Evolutionary conservation across 2,329 filamentous ascomycete species (phyloP).

Genomic region (Aspergillus sp.): DNA sequence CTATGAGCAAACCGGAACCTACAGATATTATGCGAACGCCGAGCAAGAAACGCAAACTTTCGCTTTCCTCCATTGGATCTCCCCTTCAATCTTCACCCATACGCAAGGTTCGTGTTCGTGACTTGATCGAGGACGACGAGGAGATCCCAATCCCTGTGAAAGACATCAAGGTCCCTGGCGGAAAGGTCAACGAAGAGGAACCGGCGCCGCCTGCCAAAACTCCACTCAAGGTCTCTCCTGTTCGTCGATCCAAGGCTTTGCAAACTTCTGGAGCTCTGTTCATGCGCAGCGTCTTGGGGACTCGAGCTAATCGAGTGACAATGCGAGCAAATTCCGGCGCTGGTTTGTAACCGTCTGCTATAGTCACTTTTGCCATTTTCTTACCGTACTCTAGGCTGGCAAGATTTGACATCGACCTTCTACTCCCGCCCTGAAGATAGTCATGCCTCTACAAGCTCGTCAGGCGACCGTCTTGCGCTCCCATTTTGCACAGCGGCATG

Average conservation of each 20-base stretch:
- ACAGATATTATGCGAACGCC: constrained; percentile 36
- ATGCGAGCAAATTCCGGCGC: constrained; percentile 36
- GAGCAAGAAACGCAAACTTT: constrained; percentile 48
- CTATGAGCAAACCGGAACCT: constrained; percentile 28
- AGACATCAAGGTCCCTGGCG: constrained; percentile 25
- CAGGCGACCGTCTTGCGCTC: constrained; percentile 46
- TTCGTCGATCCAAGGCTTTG: constrained; percentile 38
- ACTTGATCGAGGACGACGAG: constrained; percentile 31
- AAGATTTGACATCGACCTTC: constrained; percentile 60
- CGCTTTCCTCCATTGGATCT: constrained; percentile 46
- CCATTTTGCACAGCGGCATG: constrained; percentile 67
- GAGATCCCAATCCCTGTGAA: constrained; percentile 27
- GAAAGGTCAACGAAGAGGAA: constrained; percentile 17
- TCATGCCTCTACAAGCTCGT: constrained; percentile 47
- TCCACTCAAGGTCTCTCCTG: constrained; percentile 27
- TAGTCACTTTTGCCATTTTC: constrained; percentile 3
- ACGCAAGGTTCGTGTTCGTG: constrained; percentile 40
- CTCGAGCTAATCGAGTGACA: constrained; percentile 32
- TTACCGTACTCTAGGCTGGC: constrained; percentile 49
- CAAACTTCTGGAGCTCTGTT: constrained; percentile 40
- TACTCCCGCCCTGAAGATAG: constrained; percentile 57
- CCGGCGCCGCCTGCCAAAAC: constrained; percentile 21
- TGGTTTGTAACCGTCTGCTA: constrained; percentile 29
- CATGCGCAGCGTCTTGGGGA: constrained; percentile 37
- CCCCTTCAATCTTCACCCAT: constrained; percentile 52